Percentiles rank a stretch among this genome's conserved stretches.
Evolutionary conservation across 257 asterid genomes (phyloP).

Genomic region (Nicotiana tabacum): DNA sequence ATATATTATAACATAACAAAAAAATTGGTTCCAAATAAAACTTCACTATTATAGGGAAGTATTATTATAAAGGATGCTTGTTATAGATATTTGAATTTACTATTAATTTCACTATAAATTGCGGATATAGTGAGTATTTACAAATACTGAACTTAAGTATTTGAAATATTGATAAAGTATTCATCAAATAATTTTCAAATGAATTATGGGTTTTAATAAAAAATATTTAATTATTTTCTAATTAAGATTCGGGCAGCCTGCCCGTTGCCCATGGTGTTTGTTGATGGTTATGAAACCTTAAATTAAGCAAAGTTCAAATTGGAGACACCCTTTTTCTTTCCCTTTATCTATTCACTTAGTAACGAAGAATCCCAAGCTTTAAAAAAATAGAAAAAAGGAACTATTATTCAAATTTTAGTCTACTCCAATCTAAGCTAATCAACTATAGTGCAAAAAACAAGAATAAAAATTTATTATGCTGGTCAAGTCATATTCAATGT

Average conservation of each 20-base stretch:
- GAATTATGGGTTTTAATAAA: too few species aligned
- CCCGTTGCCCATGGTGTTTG: constrained; percentile 38
- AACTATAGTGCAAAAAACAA: not conserved
- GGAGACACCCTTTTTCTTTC: constrained; percentile 11
- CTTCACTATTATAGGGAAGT: too few species aligned
- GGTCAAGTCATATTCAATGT: not conserved
- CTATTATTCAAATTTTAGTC: not conserved
- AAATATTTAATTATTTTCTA: too few species aligned
- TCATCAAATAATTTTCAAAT: too few species aligned
- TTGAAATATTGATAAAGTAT: not conserved
- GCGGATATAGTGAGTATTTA: not conserved
- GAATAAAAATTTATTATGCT: not conserved
- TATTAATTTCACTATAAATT: too few species aligned
- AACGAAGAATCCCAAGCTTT: not conserved
- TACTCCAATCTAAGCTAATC: not conserved
- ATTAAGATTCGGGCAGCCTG: constrained; percentile 25
- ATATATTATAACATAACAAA: too few species aligned
- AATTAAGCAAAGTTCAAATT: constrained; percentile 22
- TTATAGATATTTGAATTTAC: too few species aligned
- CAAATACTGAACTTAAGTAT: not conserved
- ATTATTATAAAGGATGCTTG: too few species aligned
- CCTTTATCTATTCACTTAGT: not conserved
- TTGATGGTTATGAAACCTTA: constrained; percentile 27
- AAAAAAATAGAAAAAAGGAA: not conserved
- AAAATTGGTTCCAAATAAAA: too few species aligned